Evolutionary conservation across 2,329 filamentous ascomycete genomes (phyloP).

Genomic region (Cercospora citrullina): DNA sequence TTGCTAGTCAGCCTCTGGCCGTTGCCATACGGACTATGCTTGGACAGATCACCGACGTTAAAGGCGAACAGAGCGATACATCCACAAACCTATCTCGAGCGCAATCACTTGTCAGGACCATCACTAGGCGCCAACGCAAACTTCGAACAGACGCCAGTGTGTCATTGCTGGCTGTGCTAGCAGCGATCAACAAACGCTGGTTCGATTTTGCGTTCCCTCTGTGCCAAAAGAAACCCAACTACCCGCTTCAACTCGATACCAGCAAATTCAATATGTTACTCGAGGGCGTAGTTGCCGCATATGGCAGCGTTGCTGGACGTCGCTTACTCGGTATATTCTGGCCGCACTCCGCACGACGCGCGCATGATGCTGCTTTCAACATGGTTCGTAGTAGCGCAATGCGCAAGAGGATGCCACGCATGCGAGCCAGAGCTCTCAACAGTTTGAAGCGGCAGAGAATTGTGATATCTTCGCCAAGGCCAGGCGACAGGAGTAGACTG

Average conservation of each 20-base stretch:
- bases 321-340: constrained; percentile 51
- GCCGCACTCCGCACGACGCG: constrained; percentile 34
- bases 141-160: not conserved
- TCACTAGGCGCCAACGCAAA: not conserved
- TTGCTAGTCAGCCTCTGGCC: constrained; percentile 18
- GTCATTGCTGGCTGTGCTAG: constrained; percentile 25
- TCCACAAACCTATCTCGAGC: constrained; percentile 10
- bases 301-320: constrained; percentile 51
- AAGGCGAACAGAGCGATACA: not conserved
- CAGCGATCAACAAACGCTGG: constrained; percentile 23
- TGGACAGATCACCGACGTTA: not conserved
- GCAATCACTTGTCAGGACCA: constrained; percentile 15
- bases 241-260: constrained; percentile 27
- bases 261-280: constrained; percentile 56
- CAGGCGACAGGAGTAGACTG: constrained; percentile 6
- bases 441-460: constrained; percentile 21
- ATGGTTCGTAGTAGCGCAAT: not conserved
- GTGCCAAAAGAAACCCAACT: constrained; percentile 1
- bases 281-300: constrained; percentile 53
- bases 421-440: constrained; percentile 7
- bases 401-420: constrained; percentile 9
- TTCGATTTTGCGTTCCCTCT: constrained; percentile 19
- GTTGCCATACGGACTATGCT: constrained; percentile 20
- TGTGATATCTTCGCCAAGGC: constrained; percentile 1
- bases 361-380: constrained; percentile 8